Evolutionary conservation across 306 rosid genomes (phyloP).

Genomic region (Senna siamea): DNA sequence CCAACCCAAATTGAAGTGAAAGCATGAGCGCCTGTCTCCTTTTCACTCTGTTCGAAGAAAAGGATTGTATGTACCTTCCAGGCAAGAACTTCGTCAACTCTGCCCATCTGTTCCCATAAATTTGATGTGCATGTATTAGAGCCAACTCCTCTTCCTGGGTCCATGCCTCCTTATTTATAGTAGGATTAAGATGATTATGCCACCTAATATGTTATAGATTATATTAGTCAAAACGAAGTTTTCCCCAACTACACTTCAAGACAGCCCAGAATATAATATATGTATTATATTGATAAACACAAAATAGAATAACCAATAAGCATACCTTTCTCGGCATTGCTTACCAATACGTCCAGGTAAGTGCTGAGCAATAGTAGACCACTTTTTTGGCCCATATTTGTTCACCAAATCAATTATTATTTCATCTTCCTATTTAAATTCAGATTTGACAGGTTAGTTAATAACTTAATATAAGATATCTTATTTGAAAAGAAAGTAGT

Average conservation of each 20-base stretch:
- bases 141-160: constrained; percentile 96
- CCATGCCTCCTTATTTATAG: constrained; percentile 98
- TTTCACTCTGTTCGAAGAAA: not conserved
- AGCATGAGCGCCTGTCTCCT: constrained; percentile 17
- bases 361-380: constrained; percentile 92
- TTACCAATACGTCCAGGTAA: constrained; percentile 98
- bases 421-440: constrained; percentile 83
- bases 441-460: constrained; percentile 35
- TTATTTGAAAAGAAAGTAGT: constrained; percentile 11
- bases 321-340: constrained; percentile 99
- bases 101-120: constrained; percentile 97
- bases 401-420: constrained; percentile 73
- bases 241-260: constrained; percentile 23
- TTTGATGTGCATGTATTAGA: constrained; percentile 90
- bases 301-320: not conserved
- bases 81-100: constrained; percentile 90
- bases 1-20: constrained; percentile 24
- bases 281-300: not conserved
- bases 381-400: constrained; percentile 87
- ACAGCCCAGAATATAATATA: constrained; percentile 5
- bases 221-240: constrained; percentile 25
- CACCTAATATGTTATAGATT: constrained; percentile 60
- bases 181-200: constrained; percentile 99
- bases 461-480: constrained; percentile 25
- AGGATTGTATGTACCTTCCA: constrained; percentile 68